Base-by-base conservation (phyloP, 306 rosid species). In the Cucumis melo region DNA sequence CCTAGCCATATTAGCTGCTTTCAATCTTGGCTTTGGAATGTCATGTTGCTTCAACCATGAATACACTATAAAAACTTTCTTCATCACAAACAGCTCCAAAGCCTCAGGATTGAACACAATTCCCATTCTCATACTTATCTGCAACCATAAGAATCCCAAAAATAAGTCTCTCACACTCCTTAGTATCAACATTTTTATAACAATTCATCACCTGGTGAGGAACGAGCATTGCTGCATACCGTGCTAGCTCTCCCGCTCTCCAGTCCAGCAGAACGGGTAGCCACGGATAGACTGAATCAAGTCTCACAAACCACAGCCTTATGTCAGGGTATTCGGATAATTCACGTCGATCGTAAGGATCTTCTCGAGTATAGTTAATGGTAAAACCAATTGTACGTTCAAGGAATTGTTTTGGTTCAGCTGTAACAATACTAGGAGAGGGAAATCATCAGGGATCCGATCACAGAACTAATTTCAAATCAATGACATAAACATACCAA, bases 91-190 rank as follows among this genome's bases (percentile, higher is more conserved):
- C 63, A 93, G 76, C 78, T 93, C 97, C 84, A 93, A 78, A 10
- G 98, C 97, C 83, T 93, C 97, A 0, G 98, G 93, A 78, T 93
- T 93, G 84, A 90, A 93, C 60, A 93, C 98, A 66, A 93, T 88
- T 6, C 97, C 98, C 97, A 93, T 88, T 79, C 65, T 91, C 86
- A 81, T 85, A 82, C 90, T 93, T 89, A 93, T 93, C 98, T 93
- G 90, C 79, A 56, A 34, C 56, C 41, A 17, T 10, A 19, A 74
- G 34, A 0, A 74, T 65, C 53, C 67, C n/a, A 61, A 61, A 11
- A 23, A 61, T 14, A 27, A 44, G 59, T 23, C 34, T 29, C 68
- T 13, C 23, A 62, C 39, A 29, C 50, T 32, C 2, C 27, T 38
- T 64, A 19, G 19, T 19, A 64, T 17, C 12, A 14, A 29, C 51